Evolutionary conservation across 495 filamentous ascomycete species (phyloP).

Genomic region (Astrothelium subdiscretum): DNA sequence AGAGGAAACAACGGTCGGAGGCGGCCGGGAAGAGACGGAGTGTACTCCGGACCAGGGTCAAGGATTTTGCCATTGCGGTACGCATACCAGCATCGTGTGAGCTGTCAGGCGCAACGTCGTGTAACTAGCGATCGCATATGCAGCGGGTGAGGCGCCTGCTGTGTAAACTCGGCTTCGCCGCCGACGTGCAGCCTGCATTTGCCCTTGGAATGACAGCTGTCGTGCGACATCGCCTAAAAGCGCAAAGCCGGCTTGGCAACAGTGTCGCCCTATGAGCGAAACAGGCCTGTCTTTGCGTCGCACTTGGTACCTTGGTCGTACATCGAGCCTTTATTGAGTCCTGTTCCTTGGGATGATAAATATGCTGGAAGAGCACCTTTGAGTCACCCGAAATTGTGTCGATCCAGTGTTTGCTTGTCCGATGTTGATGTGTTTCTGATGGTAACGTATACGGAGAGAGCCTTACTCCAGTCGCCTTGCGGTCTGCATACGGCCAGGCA

Average conservation of each 20-base stretch:
- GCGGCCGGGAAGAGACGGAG: too few relatives aligned
- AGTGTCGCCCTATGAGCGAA: neutral
- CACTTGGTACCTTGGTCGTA: neutral
- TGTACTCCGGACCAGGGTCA: neutral
- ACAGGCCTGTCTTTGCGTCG: neutral
- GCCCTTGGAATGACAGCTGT: neutral
- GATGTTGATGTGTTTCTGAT: too few relatives aligned
- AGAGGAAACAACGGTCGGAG: slow-evolving; percentile 7
- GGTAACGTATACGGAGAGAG: too few relatives aligned
- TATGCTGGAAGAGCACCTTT: neutral
- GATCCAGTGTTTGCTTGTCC: neutral
- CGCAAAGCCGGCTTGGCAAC: neutral
- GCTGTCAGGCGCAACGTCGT: neutral
- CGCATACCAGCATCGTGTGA: neutral
- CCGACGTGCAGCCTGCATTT: neutral
- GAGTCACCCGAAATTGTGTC: neutral
- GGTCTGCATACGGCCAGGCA: too few relatives aligned
- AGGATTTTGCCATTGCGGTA: neutral
- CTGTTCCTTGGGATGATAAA: neutral
- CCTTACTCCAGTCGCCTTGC: too few relatives aligned
- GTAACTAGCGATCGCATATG: neutral
- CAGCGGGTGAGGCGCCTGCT: neutral
- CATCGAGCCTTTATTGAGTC: neutral
- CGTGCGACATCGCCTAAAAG: neutral
- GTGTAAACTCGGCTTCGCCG: neutral